Evolutionary conservation across 192 early-diverging fungal species (phyloP), one percentile per base, ranked within the genome.

Genomic region (Thoreauomyces humboldtii): DNA sequence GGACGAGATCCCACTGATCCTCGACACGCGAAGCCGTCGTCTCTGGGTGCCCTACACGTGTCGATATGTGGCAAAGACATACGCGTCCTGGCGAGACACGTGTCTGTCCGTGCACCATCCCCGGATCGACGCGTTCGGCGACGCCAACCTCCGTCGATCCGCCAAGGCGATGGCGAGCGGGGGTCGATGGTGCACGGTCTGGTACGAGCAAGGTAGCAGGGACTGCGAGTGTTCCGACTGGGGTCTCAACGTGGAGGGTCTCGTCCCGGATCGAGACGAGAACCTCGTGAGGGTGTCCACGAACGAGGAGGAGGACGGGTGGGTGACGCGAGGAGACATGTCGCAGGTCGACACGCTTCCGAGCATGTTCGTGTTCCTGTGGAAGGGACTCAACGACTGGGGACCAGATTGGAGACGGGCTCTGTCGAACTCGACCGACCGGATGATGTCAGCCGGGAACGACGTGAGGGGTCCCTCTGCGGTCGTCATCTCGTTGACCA

Each of bases 381-480:
- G 57, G 57, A 59, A 59, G 28, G 57, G 57, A 7, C 35, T 59
- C 14, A 59, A 59, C 28, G 21, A 19, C 32, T 59, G 57, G 57
- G 57, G 57, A 22, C 57, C 57, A 5, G 28, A 59, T 37, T 59
- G 57, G 57, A 42, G 17, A 19, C 19, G 15, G 0, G 57, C 34
- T 17, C 31, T 59, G 31, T 17, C 44, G 44, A 22, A 52, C 5
- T 29, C 32, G 27, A 29, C 50, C 15, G 3, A 4, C 5, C 50
- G 27, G 14, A n/a, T n/a, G n/a, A n/a, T n/a, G n/a, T n/a, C n/a
- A n/a, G n/a, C n/a, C n/a, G n/a, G n/a, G n/a, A n/a, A n/a, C n/a
- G n/a, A n/a, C n/a, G n/a, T n/a, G n/a, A n/a, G n/a, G n/a, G 25
- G 27, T 15, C 50, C 50, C 6, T 31, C 50, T 25, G 50, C 29